phyloP scores from a whole-genome alignment of 257 asterid species.

The Capsicum chinense region DNA sequence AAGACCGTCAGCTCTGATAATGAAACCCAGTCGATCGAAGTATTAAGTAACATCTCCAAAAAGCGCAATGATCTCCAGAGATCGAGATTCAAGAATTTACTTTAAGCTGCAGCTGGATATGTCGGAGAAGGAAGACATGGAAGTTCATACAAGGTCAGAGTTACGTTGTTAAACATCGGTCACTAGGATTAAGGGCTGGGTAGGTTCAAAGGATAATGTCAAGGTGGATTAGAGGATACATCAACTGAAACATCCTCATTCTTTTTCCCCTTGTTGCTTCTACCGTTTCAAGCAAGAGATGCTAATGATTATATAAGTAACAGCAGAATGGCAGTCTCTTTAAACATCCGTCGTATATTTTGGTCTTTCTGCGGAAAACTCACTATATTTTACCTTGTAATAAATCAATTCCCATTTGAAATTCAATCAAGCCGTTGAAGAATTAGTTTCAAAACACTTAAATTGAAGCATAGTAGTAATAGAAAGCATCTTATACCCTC shows the following conservation, averaged over 20 bases:
- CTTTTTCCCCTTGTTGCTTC: no score
- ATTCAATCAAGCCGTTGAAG: background rate
- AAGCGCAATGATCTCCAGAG: conserved; percentile 51
- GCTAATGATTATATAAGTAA: background rate
- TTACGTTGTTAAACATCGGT: conserved; percentile 33
- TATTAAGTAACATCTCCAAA: conserved; percentile 61
- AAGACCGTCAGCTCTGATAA: conserved; percentile 49
- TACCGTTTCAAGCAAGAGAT: no score
- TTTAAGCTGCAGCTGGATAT: conserved; percentile 65
- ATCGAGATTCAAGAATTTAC: conserved; percentile 65
- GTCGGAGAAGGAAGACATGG: conserved; percentile 55
- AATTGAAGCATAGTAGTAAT: background rate
- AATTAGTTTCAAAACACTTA: background rate
- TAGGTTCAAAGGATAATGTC: background rate
- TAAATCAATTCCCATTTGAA: no score
- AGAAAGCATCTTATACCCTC: background rate
- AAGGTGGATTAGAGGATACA: background rate
- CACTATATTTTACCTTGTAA: background rate
- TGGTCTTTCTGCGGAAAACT: background rate
- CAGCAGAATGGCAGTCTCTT: background rate
- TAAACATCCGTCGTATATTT: background rate
- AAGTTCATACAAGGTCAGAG: conserved; percentile 25
- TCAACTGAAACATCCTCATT: background rate
- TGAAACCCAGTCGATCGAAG: conserved; percentile 65
- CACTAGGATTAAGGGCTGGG: conserved; percentile 51